phyloP scores from a whole-genome alignment of 345 rosid species.

The Citrus australasica region DNA sequence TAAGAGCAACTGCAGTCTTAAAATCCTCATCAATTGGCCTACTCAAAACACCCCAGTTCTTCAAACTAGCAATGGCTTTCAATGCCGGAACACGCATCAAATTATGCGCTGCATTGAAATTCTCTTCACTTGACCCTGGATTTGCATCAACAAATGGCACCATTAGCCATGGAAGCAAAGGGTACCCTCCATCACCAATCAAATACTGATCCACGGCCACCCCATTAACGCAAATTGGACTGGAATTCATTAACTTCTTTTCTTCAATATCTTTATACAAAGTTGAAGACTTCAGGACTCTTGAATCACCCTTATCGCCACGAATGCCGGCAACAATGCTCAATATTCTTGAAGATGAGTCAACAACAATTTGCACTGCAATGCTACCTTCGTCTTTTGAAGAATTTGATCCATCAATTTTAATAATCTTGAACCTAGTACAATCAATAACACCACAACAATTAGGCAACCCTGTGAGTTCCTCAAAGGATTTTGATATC shows the following conservation, averaged over 20 bases:
- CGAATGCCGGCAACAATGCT: slow-evolving; percentile 54
- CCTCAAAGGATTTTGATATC: slow-evolving; percentile 42
- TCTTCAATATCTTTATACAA: slow-evolving; percentile 45
- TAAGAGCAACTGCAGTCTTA: slow-evolving; percentile 46
- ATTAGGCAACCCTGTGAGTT: slow-evolving; percentile 47
- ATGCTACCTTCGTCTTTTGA: slow-evolving; percentile 25
- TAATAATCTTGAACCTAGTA: slow-evolving; percentile 36
- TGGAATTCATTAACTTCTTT: slow-evolving; percentile 34
- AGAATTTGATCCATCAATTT: slow-evolving; percentile 6
- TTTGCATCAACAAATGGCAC: slow-evolving; percentile 41
- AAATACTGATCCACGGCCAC: slow-evolving; percentile 42
- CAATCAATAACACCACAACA: slow-evolving; percentile 66
- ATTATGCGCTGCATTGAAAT: slow-evolving; percentile 36
- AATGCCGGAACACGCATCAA: slow-evolving; percentile 30
- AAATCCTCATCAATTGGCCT: slow-evolving; percentile 49
- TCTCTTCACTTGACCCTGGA: slow-evolving; percentile 35
- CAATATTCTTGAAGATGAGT: slow-evolving; percentile 51
- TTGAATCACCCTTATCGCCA: slow-evolving; percentile 38
- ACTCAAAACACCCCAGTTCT: slow-evolving; percentile 58
- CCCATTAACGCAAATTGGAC: slow-evolving; percentile 27
- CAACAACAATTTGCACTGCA: slow-evolving; percentile 58
- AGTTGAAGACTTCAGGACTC: slow-evolving; percentile 43
- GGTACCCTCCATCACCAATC: slow-evolving; percentile 48
- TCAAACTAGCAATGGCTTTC: slow-evolving; percentile 48
- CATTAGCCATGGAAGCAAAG: slow-evolving; percentile 69